Evolutionary conservation across 2,329 filamentous ascomycete genomes (phyloP).

Genomic region (Pseudogymnoascus sp.): DNA sequence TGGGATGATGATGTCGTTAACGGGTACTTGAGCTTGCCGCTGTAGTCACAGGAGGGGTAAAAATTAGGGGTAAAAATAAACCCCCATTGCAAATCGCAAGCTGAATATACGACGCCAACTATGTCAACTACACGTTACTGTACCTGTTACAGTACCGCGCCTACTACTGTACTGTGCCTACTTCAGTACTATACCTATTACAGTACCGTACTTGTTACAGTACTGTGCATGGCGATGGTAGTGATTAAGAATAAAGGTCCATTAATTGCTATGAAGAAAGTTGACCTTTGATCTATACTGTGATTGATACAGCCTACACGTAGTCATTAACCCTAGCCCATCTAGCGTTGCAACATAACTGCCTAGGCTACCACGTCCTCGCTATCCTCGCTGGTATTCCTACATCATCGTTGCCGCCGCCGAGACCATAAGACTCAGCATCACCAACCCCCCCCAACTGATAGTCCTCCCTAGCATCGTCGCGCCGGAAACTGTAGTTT

Average conservation of each 20-base stretch:
- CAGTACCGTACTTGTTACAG: too few relatives aligned
- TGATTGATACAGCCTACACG: neutral
- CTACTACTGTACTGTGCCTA: too few relatives aligned
- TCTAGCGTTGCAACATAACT: neutral
- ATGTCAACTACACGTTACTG: too few relatives aligned
- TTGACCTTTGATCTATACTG: neutral
- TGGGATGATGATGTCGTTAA: too few relatives aligned
- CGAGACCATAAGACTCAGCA: neutral
- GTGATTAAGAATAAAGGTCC: conserved; percentile 47
- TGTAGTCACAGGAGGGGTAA: too few relatives aligned
- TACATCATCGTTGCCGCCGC: neutral
- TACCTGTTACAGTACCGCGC: too few relatives aligned
- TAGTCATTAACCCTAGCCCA: neutral
- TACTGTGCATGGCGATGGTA: conserved; percentile 56
- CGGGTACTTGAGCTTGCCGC: too few relatives aligned
- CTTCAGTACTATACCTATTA: too few relatives aligned
- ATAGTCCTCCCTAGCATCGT: neutral
- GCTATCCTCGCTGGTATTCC: neutral
- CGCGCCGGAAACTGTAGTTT: neutral
- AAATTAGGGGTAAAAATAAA: too few relatives aligned
- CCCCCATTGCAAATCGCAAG: too few relatives aligned
- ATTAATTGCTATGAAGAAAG: neutral
- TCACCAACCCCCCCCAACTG: neutral
- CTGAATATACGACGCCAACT: too few relatives aligned
- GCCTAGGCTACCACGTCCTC: neutral